phyloP scores from a whole-genome alignment of 1,139 yeast genomes.

The Yamadazyma conglobata region DNA sequence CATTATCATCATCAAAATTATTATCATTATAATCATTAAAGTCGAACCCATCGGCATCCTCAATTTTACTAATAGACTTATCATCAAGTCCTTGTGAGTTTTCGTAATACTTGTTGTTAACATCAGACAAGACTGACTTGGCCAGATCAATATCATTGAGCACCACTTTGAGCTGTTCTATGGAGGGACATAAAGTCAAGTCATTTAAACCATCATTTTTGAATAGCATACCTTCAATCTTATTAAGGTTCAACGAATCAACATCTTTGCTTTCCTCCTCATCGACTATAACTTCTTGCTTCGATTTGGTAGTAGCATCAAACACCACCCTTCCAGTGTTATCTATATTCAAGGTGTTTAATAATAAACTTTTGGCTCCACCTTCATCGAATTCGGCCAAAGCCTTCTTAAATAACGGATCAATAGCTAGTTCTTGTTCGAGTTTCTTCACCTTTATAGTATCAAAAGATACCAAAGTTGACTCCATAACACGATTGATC shows the following conservation, averaged over 20 bases:
- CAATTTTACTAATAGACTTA: slow-evolving; percentile 12
- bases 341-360: slow-evolving; percentile 67
- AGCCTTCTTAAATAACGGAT: slow-evolving; percentile 85
- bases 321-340: slow-evolving; percentile 59
- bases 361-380: slow-evolving; percentile 79
- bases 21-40: slow-evolving; percentile 30
- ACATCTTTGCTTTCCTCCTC: slow-evolving; percentile 7
- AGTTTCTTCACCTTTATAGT: slow-evolving; percentile 63
- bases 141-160: slow-evolving; percentile 58
- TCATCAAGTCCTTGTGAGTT: slow-evolving; percentile 15
- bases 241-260: slow-evolving; percentile 13
- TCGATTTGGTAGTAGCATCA: slow-evolving; percentile 43
- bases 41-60: slow-evolving; percentile 20
- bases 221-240: slow-evolving; percentile 20
- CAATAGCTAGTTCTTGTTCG: slow-evolving; percentile 76
- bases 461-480: slow-evolving; percentile 52
- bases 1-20: slow-evolving; percentile 25
- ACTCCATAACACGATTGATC: slow-evolving; percentile 39
- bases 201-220: slow-evolving; percentile 33
- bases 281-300: slow-evolving; percentile 13
- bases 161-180: slow-evolving; percentile 53
- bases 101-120: slow-evolving; percentile 31
- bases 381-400: slow-evolving; percentile 94
- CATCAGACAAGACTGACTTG: slow-evolving; percentile 48
- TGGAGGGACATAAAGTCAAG: slow-evolving; percentile 59